These are phyloP conservation scores for Colletotrichum magnum DNA, from an alignment of 2,329 filamentous ascomycete genomes.

Conservation along the genomic window DNA sequence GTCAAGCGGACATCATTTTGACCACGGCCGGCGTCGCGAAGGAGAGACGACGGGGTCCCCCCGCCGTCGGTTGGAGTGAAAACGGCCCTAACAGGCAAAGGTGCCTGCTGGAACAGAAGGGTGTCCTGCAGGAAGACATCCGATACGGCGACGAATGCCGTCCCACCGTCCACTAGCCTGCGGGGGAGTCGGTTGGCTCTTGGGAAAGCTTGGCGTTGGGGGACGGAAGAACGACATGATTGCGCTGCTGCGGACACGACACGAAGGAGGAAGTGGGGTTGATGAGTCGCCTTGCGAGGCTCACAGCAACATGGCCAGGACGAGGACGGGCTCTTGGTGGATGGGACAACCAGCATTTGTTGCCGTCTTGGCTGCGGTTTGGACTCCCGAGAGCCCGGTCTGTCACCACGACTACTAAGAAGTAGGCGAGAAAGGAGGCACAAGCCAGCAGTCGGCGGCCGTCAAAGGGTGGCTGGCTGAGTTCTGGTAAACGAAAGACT, in stretches of 20 bases:
- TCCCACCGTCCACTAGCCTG: conserved; percentile 34
- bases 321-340: background rate
- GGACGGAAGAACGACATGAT: background rate
- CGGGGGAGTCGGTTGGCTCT: conserved; percentile 20
- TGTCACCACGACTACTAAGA: background rate
- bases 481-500: too few relatives aligned
- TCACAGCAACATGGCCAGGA: conserved; percentile 8
- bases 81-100: conserved; percentile 13
- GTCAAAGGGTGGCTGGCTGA: too few relatives aligned
- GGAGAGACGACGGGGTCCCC: conserved; percentile 8
- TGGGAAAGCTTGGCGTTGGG: conserved; percentile 36
- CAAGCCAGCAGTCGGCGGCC: background rate
- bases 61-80: conserved; percentile 14
- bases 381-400: conserved; percentile 1
- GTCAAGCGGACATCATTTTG: background rate
- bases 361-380: conserved; percentile 12
- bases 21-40: conserved; percentile 13
- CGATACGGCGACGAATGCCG: conserved; percentile 28
- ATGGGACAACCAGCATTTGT: background rate
- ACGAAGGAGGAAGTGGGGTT: background rate
- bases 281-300: background rate
- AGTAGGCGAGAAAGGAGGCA: background rate
- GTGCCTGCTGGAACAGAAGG: conserved; percentile 10
- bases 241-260: conserved; percentile 4
- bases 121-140: conserved; percentile 37